Base-by-base conservation (phyloP, 169 alveolate species). In the Eimeria falciformis region DNA sequence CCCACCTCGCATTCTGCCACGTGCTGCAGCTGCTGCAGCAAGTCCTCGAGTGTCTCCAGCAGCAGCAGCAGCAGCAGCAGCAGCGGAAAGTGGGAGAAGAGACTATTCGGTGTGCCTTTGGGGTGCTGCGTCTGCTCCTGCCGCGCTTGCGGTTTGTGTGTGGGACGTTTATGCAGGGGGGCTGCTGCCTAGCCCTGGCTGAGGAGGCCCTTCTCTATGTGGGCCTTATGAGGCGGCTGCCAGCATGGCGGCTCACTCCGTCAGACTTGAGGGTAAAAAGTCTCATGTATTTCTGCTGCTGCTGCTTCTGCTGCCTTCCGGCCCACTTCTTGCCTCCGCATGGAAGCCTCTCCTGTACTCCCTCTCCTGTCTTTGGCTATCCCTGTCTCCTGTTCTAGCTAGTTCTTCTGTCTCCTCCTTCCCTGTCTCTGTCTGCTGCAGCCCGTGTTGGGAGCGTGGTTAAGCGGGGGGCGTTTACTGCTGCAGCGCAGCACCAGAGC, bases 1-100 rank as follows among this genome's bases (percentile, higher is more conserved):
- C 46, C 14, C 86, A 77, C 17, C 45, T 77, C 14, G 68, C 68
- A 5, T 77, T 46, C n/a, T 77, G 86, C 46, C 86, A 47, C 37
- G 45, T 77, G 50, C 86, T 77, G 21, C 86, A 77, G 86, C 69
- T 77, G 86, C 86, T 77, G 86, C 86, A 77, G 69, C 86, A 77
- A 33, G 86, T 87, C 55, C 87, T 87, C 53, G 29, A 69, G 25
- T 1, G 18, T 53, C 90, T 56, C 58, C 81, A 69, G 81, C 50
- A 69, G n/a, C 81, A 2, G 50, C 23, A 14, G 5, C 9, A 18
- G 18, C 25, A 73, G 18, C 68, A 47, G 50, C 91, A 85, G 66
- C 73, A 45, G 46, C 82, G 53, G 25, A 27, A 14, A 0, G 40
- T 18, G 11, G 33, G 40, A 27, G 71, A n/a, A 18, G 66, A 83